These are phyloP conservation scores for Populus ilicifolia DNA, from an alignment of 345 rosid species.

Conservation along the genomic window DNA sequence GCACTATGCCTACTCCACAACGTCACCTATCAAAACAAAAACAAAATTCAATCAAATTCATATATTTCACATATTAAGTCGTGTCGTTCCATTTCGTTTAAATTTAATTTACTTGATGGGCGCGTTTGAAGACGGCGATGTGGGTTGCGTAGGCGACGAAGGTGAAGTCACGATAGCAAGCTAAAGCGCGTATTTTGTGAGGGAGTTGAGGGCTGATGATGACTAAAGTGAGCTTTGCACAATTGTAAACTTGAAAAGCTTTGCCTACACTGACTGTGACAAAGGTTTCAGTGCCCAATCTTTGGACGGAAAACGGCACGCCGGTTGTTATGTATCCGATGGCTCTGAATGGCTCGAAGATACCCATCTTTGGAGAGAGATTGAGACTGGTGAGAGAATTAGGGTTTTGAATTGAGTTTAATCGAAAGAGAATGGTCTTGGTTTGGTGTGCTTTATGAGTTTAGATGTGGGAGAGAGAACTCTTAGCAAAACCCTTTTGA, in stretches of 20 bases:
- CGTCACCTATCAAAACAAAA: slow-evolving; percentile 48
- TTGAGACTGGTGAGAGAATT: too few species aligned
- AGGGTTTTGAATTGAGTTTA: too few species aligned
- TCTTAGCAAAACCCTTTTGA: too few species aligned
- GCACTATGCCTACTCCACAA: slow-evolving; percentile 80
- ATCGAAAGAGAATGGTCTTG: too few species aligned
- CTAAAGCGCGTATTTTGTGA: slow-evolving; percentile 80
- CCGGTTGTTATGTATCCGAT: slow-evolving; percentile 79
- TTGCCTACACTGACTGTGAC: slow-evolving; percentile 88
- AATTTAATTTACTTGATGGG: slow-evolving; percentile 56
- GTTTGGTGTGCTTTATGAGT: too few species aligned
- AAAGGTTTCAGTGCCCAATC: slow-evolving; percentile 85
- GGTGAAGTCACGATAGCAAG: slow-evolving; percentile 78
- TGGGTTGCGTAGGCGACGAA: slow-evolving; percentile 72
- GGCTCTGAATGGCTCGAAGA: slow-evolving; percentile 87
- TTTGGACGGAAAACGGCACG: slow-evolving; percentile 84
- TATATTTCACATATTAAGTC: neutral
- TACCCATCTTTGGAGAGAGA: slow-evolving; percentile 32
- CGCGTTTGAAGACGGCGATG: slow-evolving; percentile 75
- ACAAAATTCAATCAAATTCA: neutral
- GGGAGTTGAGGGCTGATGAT: slow-evolving; percentile 85
- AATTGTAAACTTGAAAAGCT: slow-evolving; percentile 88
- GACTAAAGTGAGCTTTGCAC: slow-evolving; percentile 77
- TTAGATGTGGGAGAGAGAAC: too few species aligned
- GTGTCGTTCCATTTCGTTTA: too few species aligned